A percentile compares a stretch with the other conserved stretches of the same genome.
phyloP scores from a whole-genome alignment of 345 rosid genomes.

The Zanthoxylum bungeanum region DNA sequence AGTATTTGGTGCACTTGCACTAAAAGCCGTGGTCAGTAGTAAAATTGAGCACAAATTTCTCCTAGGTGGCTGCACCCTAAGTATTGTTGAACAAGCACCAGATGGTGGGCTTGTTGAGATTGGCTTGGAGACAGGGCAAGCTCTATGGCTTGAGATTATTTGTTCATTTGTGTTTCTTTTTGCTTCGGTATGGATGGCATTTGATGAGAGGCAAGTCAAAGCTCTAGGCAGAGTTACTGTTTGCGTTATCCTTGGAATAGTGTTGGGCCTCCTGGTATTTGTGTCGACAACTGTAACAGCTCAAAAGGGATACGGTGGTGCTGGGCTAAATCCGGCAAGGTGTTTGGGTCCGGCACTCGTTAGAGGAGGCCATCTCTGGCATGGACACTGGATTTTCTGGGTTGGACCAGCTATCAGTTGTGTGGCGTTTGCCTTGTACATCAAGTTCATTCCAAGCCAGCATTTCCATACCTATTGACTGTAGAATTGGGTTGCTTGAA shows the following conservation, averaged over 20 bases:
- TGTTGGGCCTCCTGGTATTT: constrained; percentile 35
- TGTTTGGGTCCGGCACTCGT: constrained; percentile 38
- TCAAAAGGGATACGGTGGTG: constrained; percentile 38
- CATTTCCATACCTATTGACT: not conserved
- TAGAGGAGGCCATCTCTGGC: constrained; percentile 33
- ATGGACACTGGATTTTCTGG: constrained; percentile 34
- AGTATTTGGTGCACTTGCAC: not conserved
- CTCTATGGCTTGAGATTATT: constrained; percentile 32
- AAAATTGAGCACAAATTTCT: constrained; percentile 5
- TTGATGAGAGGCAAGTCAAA: constrained; percentile 34
- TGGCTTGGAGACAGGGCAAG: constrained; percentile 17
- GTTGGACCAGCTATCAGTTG: constrained; percentile 22
- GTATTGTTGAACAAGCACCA: constrained; percentile 18
- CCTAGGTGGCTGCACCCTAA: constrained; percentile 29
- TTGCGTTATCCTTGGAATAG: constrained; percentile 26
- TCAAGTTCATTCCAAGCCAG: constrained; percentile 21
- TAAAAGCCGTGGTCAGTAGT: not conserved
- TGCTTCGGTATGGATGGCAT: constrained; percentile 41
- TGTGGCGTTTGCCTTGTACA: constrained; percentile 23
- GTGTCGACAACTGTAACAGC: constrained; percentile 38
- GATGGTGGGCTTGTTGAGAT: constrained; percentile 21
- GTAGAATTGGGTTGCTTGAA: too few species aligned
- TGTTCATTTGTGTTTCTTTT: constrained; percentile 37
- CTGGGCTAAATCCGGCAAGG: constrained; percentile 48
- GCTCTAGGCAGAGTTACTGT: constrained; percentile 32